Evolutionary conservation across 495 filamentous ascomycete species (phyloP).

Genomic region (Niebla homalea): DNA sequence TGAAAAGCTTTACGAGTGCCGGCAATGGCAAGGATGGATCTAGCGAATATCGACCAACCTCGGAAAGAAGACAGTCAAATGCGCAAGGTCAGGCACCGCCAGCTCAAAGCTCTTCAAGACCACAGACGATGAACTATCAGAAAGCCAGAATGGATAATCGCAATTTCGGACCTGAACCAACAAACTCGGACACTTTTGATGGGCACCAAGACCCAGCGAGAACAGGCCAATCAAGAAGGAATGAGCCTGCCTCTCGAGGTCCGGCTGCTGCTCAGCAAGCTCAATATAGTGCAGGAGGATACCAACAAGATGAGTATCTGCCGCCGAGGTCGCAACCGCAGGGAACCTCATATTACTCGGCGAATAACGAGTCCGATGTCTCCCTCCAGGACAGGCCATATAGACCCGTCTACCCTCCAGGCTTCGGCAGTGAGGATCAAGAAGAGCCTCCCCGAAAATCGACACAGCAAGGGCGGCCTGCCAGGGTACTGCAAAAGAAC

Average conservation of each 20-base stretch:
- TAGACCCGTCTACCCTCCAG: slow-evolving; percentile 28
- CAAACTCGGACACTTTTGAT: slow-evolving; percentile 6
- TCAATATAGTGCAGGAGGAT: slow-evolving; percentile 3
- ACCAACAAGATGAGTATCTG: slow-evolving; percentile 6
- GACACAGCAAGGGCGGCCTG: slow-evolving; percentile 30
- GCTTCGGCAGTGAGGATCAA: slow-evolving; percentile 23
- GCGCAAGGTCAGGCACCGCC: slow-evolving; percentile 5
- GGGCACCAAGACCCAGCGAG: slow-evolving; percentile 9
- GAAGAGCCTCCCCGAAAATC: slow-evolving; percentile 31
- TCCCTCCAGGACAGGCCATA: slow-evolving; percentile 17
- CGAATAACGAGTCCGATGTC: slow-evolving; percentile 16
- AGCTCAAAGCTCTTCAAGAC: slow-evolving; percentile 11
- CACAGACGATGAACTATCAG: slow-evolving; percentile 15
- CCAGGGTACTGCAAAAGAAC: slow-evolving; percentile 61
- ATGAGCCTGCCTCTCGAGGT: slow-evolving; percentile 3
- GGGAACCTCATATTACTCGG: slow-evolving; percentile 14
- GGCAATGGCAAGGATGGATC: slow-evolving; percentile 17
- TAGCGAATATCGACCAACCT: slow-evolving; percentile 10
- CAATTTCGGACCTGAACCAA: slow-evolving; percentile 9
- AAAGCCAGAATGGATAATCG: slow-evolving; percentile 7
- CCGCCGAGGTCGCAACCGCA: not conserved
- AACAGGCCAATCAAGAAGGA: slow-evolving; percentile 7
- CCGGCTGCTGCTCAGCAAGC: slow-evolving; percentile 1
- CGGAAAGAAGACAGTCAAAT: slow-evolving; percentile 15
- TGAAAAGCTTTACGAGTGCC: slow-evolving; percentile 36